Percentiles rank a stretch among this genome's conserved stretches.
phyloP scores from a whole-genome alignment of 305 asterid genomes.

The Fraxinus baroniana region DNA sequence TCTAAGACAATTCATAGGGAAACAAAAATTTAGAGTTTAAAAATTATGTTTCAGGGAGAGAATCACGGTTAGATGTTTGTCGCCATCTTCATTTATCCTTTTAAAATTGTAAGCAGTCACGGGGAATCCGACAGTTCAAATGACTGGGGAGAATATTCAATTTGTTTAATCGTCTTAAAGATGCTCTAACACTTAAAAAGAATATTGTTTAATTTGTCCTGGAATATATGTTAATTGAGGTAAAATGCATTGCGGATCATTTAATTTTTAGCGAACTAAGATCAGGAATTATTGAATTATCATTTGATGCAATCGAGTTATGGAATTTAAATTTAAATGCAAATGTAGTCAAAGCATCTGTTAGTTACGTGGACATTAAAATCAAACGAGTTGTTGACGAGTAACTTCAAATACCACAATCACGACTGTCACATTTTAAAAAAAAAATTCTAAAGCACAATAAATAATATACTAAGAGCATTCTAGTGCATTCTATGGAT shows the following conservation, averaged over 20 bases:
- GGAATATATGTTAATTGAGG: not conserved
- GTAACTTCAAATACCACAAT: not conserved
- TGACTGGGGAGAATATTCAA: not conserved
- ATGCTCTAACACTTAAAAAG: not conserved
- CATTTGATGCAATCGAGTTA: not conserved
- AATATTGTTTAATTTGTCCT: not conserved
- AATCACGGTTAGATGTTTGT: constrained; percentile 80
- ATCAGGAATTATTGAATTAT: not conserved
- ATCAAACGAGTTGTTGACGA: not conserved
- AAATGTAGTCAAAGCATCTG: not conserved
- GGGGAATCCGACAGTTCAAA: not conserved
- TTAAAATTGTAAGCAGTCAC: not conserved
- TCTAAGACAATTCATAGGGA: constrained; percentile 21
- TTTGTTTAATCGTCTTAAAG: not conserved
- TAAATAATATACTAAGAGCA: too few species aligned
- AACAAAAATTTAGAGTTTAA: constrained; percentile 17
- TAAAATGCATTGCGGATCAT: not conserved
- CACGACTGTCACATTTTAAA: not conserved
- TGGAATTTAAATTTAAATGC: not conserved
- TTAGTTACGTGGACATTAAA: not conserved
- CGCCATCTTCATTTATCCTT: constrained; percentile 23
- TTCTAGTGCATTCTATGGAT: too few species aligned
- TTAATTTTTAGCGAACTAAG: not conserved
- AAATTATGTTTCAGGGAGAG: constrained; percentile 47
- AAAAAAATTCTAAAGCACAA: not conserved